Evolutionary conservation across 805 yeast genomes (phyloP).

Genomic region (Metahyphopichia silvanorum): DNA sequence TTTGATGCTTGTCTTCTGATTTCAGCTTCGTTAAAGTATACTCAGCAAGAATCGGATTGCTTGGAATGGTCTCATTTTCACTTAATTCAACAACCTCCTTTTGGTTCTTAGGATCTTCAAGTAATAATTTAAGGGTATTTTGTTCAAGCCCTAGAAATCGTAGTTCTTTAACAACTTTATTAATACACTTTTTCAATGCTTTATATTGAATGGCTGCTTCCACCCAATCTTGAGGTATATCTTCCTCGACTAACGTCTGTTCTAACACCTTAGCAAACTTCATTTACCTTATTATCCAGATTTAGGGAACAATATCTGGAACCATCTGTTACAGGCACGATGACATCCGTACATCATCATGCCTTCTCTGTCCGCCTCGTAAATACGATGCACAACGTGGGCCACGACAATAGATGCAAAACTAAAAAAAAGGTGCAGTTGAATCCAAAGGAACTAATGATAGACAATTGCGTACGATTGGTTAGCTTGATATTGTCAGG

Average conservation of each 20-base stretch:
- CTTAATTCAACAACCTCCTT: constrained; percentile 30
- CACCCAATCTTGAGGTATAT: constrained; percentile 66
- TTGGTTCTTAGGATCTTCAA: constrained; percentile 23
- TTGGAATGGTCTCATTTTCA: constrained; percentile 28
- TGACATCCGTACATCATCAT: no score
- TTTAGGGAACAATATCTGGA: no score
- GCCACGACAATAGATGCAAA: no score
- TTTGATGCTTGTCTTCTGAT: constrained; percentile 11
- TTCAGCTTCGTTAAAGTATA: constrained; percentile 33
- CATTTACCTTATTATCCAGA: no score
- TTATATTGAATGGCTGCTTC: constrained; percentile 70
- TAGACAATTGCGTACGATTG: no score
- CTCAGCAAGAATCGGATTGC: constrained; percentile 40
- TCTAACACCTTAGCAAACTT: constrained; percentile 75
- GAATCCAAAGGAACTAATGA: no score
- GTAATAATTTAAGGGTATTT: constrained; percentile 35
- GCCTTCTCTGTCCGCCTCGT: no score
- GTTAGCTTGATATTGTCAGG: no score
- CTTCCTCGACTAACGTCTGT: constrained; percentile 56
- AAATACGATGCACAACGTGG: no score
- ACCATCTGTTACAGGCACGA: no score
- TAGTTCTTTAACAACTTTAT: constrained; percentile 62
- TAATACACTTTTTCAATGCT: constrained; percentile 63
- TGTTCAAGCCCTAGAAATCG: constrained; percentile 54
- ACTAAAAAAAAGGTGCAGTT: no score